Conservation (phyloP, 805 yeast species). For the Kazachstania martiniae region DNA sequence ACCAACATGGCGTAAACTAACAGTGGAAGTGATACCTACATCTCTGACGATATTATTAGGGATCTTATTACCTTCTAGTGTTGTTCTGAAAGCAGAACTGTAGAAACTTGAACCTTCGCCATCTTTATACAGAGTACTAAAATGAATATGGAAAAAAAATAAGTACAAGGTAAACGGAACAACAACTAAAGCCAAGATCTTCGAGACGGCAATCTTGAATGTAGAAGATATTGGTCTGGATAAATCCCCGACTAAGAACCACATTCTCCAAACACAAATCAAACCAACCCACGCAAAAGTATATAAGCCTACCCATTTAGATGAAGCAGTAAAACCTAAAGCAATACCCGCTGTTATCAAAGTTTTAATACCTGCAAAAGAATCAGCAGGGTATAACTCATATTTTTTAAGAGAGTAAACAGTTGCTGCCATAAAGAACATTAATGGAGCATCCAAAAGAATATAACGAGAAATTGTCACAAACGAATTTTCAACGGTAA, state of each 20-base stretch:
- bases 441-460: slow-evolving; percentile 62
- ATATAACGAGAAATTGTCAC: slow-evolving; percentile 69
- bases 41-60: slow-evolving; percentile 50
- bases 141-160: slow-evolving; percentile 52
- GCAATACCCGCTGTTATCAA: slow-evolving; percentile 54
- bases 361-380: slow-evolving; percentile 47
- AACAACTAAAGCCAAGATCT: slow-evolving; percentile 45
- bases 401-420: slow-evolving; percentile 55
- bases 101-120: slow-evolving; percentile 67
- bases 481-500: slow-evolving; percentile 55
- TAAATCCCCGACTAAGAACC: slow-evolving; percentile 69
- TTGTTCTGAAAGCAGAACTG: slow-evolving; percentile 60
- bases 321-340: slow-evolving; percentile 61
- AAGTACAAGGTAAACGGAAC: slow-evolving; percentile 49
- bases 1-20: slow-evolving; percentile 56
- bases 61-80: slow-evolving; percentile 47
- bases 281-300: slow-evolving; percentile 71
- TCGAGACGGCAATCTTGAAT: slow-evolving; percentile 36
- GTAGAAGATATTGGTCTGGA: slow-evolving; percentile 36
- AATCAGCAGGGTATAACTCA: slow-evolving; percentile 53
- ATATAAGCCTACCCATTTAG: slow-evolving; percentile 81
- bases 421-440: slow-evolving; percentile 67
- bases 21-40: slow-evolving; percentile 62
- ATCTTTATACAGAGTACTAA: slow-evolving; percentile 43
- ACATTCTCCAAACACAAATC: slow-evolving; percentile 47